Evolutionary conservation across 148 eudicot genomes (phyloP).

Genomic region (Cornus florida): DNA sequence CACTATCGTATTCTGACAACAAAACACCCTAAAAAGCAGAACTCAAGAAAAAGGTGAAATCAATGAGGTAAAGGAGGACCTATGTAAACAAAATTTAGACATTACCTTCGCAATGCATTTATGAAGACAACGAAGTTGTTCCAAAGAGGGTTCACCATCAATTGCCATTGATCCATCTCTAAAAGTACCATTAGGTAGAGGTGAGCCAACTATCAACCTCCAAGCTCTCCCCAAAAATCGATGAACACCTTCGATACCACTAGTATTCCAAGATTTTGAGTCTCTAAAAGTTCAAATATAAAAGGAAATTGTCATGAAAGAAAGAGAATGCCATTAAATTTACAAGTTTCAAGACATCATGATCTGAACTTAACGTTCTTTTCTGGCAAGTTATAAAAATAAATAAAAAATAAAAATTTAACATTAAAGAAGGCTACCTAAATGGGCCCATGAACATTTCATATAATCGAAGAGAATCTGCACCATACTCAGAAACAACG

Average conservation of each 20-base stretch:
- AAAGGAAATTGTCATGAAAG: conserved; percentile 7
- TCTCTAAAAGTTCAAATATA: conserved; percentile 50
- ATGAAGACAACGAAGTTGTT: conserved; percentile 81
- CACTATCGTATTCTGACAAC: neutral
- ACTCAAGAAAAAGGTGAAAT: neutral
- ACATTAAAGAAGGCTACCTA: conserved; percentile 44
- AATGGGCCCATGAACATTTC: conserved; percentile 99
- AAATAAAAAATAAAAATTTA: neutral
- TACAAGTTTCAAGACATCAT: neutral
- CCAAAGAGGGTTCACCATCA: conserved; percentile 66
- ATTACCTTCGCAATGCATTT: conserved; percentile 86
- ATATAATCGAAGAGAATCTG: conserved; percentile 95
- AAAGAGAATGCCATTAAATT: neutral
- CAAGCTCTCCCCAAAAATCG: conserved; percentile 92
- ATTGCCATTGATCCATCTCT: conserved; percentile 59
- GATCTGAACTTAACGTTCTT: neutral
- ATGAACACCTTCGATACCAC: conserved; percentile 97
- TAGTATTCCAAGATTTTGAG: conserved; percentile 90
- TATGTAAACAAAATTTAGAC: neutral
- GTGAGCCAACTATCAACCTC: conserved; percentile 86
- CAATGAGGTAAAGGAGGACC: neutral
- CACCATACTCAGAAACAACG: conserved; percentile 88
- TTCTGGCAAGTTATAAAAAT: neutral
- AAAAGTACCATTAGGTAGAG: conserved; percentile 67
- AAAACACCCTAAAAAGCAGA: conserved; percentile 3